A percentile compares a stretch with the other conserved stretches of the same genome.
Conservation (phyloP, 2,329 filamentous ascomycete genomes). For the Epichloe bromicola region DNA sequence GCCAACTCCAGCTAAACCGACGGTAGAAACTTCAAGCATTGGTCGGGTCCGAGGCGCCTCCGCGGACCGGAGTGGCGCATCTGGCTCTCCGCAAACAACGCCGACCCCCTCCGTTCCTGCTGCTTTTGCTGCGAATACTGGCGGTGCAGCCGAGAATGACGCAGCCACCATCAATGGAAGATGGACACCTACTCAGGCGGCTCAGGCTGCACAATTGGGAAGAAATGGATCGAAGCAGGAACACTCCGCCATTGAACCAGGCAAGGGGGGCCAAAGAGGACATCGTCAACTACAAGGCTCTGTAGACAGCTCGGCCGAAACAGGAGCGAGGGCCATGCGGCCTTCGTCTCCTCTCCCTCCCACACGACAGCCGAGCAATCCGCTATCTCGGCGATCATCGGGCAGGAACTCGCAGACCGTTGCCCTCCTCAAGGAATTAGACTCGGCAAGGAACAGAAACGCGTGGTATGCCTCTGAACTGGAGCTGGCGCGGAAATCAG, state of each 20-base stretch:
- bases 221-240: slow-evolving; percentile 26
- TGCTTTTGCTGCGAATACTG: slow-evolving; percentile 20
- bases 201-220: slow-evolving; percentile 33
- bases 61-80: slow-evolving; percentile 27
- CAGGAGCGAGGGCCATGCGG: slow-evolving; percentile 32
- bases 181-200: slow-evolving; percentile 46
- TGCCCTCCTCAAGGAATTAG: slow-evolving; percentile 73
- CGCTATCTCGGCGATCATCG: slow-evolving; percentile 46
- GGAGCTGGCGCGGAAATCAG: slow-evolving; percentile 78
- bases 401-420: slow-evolving; percentile 53
- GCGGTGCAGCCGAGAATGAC: slow-evolving; percentile 29
- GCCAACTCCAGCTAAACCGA: slow-evolving; percentile 36
- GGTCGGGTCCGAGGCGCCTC: slow-evolving; percentile 37
- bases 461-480: slow-evolving; percentile 96
- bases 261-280: slow-evolving; percentile 22
- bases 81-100: slow-evolving; percentile 23
- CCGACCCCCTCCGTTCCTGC: not conserved
- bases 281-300: slow-evolving; percentile 45
- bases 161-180: slow-evolving; percentile 44
- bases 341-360: slow-evolving; percentile 43
- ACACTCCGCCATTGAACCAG: slow-evolving; percentile 13
- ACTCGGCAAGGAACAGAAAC: slow-evolving; percentile 71
- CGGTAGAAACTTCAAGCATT: slow-evolving; percentile 25
- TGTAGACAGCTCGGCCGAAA: slow-evolving; percentile 54
- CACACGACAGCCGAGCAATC: slow-evolving; percentile 41